A percentile compares a stretch with the other conserved stretches of the same genome.
Conservation (phyloP, 2,329 filamentous ascomycete genomes). For the Juglanconis juglandina region DNA sequence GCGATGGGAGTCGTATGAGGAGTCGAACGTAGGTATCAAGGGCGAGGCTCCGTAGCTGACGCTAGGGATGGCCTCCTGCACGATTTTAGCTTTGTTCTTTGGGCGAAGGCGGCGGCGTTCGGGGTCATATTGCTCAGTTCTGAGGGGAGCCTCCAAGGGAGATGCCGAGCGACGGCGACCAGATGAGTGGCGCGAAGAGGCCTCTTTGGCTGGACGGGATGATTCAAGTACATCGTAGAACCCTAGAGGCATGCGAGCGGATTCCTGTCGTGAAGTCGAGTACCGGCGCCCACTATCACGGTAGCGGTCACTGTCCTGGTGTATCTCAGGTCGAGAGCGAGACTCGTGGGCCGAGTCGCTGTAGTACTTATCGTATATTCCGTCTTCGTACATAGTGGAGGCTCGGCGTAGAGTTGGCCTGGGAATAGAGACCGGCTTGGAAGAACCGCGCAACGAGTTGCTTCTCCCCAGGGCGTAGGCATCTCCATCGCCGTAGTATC, state of each 20-base stretch:
- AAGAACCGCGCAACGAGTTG: constrained; percentile 2
- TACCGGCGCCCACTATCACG: constrained; percentile 11
- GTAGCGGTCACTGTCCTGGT: constrained; percentile 9
- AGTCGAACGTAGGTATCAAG: constrained; percentile 4
- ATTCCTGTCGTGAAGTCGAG: constrained; percentile 11
- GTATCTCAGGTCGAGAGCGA: constrained; percentile 6
- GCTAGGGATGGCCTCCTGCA: background rate
- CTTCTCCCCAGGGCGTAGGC: constrained; percentile 14
- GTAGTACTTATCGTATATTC: constrained; percentile 13
- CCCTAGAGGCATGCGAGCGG: constrained; percentile 10
- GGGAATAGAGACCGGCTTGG: constrained; percentile 17
- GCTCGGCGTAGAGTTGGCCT: constrained; percentile 7
- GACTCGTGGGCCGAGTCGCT: constrained; percentile 7
- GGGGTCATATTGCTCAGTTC: constrained; percentile 2
- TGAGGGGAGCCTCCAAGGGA: constrained; percentile 2
- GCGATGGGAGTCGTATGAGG: constrained; percentile 9
- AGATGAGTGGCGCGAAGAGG: constrained; percentile 6
- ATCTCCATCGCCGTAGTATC: constrained; percentile 16
- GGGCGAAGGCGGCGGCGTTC: constrained; percentile 13
- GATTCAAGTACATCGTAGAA: constrained; percentile 15
- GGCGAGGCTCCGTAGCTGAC: constrained; percentile 16
- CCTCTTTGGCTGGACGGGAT: constrained; percentile 1
- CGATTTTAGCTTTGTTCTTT: constrained; percentile 6
- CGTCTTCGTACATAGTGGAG: constrained; percentile 12
- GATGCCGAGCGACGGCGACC: constrained; percentile 11